Evolutionary conservation across 1,139 yeast species (phyloP), one percentile per base, ranked within the genome.

Genomic region (Yamadazyma epiphylla): DNA sequence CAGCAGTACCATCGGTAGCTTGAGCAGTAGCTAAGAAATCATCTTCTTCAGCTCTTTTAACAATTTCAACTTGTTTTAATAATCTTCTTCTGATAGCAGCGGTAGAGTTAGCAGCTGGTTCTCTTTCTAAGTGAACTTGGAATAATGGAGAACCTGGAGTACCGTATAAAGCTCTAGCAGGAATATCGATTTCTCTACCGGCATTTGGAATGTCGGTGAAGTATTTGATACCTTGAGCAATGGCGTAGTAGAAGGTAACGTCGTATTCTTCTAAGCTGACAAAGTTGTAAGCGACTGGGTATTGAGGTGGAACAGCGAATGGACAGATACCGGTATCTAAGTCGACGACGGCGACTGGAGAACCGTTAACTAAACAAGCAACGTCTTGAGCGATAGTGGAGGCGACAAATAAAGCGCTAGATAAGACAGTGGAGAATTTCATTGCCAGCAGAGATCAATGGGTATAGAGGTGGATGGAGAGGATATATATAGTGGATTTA

Each of bases 61-160:
- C 41, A 12, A 42, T 15, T 33, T 41, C 41, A 27, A 37, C 43
- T 35, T 37, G 40, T 28, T 38, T 37, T 29, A 43, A 41, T 32
- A 43, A 61, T 63, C 72, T 63, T 53, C 54, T 65, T 55, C 66
- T 61, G 49, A 64, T 49, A 27, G 67, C 65, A 41, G 60, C 59
- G 38, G 71, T 60, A 29, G 70, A 63, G 60, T 66, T 66, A 28
- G 60, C 39, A 31, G 54, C 49, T 33, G 69, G 64, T 21, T 49
- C 32, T 37, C 49, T 37, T 30, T 50, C 48, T 24, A 42, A 48
- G 39, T 53, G 58, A 34, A 63, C 61, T 38, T 54, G 55, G 60
- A 36, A 62, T 26, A 58, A 47, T 26, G 59, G 53, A 31, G 50
- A 39, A 31, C 46, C 43, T 22, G 52, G 46, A 10, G 28, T 22